A percentile compares a stretch with the other conserved stretches of the same genome.
Conservation (phyloP, 1,139 yeast genomes). For the Debaryomyces udenii region DNA sequence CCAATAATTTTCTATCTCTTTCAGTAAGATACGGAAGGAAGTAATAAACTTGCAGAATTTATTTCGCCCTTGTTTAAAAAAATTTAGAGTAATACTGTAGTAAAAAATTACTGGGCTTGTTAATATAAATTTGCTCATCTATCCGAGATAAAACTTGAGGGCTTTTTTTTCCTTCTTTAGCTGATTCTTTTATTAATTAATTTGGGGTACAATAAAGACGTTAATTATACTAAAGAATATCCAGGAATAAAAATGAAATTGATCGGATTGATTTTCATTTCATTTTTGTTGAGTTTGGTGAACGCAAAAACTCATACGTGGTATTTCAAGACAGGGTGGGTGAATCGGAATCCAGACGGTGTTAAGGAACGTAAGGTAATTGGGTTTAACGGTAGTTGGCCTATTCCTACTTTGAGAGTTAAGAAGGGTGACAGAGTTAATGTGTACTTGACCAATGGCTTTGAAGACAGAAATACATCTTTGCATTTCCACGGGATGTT, state of each 20-base stretch:
- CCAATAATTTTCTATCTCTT: conserved; percentile 1
- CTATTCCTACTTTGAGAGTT: conserved; percentile 70
- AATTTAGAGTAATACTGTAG: no score
- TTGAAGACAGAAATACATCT: conserved; percentile 57
- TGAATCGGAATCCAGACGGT: conserved; percentile 69
- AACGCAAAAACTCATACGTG: conserved; percentile 52
- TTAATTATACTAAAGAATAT: conserved; percentile 4
- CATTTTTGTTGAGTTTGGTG: conserved; percentile 18
- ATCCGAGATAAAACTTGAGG: conserved; percentile 9
- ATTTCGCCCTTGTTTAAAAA: no score
- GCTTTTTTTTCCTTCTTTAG: conserved; percentile 16
- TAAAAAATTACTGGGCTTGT: not conserved
- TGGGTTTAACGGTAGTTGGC: conserved; percentile 74
- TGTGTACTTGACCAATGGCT: conserved; percentile 60
- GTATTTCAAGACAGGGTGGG: conserved; percentile 58
- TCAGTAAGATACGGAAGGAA: not conserved
- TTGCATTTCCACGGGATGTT: conserved; percentile 79
- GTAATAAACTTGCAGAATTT: not conserved
- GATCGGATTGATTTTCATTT: conserved; percentile 13
- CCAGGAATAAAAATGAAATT: conserved; percentile 15
- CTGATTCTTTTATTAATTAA: conserved; percentile 13
- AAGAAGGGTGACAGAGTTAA: conserved; percentile 63
- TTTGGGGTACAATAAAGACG: conserved; percentile 14
- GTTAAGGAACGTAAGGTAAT: conserved; percentile 51
- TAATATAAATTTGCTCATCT: conserved; percentile 10